Conservation (phyloP, 768 basidiomycete genomes). For the Pholiota microspora region DNA sequence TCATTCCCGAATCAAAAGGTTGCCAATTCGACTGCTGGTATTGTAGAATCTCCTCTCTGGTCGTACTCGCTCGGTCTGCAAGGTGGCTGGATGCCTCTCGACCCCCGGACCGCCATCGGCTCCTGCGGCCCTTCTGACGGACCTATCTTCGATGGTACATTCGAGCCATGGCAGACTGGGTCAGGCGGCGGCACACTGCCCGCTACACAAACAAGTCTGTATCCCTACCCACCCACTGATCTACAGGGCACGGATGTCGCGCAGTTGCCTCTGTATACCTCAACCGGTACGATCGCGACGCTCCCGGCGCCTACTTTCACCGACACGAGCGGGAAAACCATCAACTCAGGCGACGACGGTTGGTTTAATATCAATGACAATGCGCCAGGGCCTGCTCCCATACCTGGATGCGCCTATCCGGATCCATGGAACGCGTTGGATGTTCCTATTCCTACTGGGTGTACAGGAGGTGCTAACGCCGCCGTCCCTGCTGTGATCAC, state of each 20-base stretch:
- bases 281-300: constrained; percentile 60
- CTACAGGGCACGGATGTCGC: constrained; percentile 41
- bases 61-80: constrained; percentile 43
- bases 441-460: constrained; percentile 30
- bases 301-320: constrained; percentile 46
- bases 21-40: constrained; percentile 32
- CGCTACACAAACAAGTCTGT: constrained; percentile 37
- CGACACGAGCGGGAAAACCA: constrained; percentile 33
- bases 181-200: constrained; percentile 48
- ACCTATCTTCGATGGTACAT: constrained; percentile 39
- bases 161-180: constrained; percentile 67
- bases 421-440: constrained; percentile 40
- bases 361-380: constrained; percentile 58
- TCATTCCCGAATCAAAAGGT: no score
- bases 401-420: constrained; percentile 58
- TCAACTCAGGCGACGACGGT: constrained; percentile 42
- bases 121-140: constrained; percentile 50
- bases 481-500: constrained; percentile 17
- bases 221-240: constrained; percentile 64
- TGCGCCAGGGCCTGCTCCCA: constrained; percentile 40
- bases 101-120: constrained; percentile 51
- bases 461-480: constrained; percentile 15
- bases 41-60: constrained; percentile 46
- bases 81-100: constrained; percentile 49
- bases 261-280: constrained; percentile 62